Evolutionary conservation across 208 protist species (phyloP), one percentile per base, ranked within the genome.

Genomic region (Trypanosoma congolense): DNA sequence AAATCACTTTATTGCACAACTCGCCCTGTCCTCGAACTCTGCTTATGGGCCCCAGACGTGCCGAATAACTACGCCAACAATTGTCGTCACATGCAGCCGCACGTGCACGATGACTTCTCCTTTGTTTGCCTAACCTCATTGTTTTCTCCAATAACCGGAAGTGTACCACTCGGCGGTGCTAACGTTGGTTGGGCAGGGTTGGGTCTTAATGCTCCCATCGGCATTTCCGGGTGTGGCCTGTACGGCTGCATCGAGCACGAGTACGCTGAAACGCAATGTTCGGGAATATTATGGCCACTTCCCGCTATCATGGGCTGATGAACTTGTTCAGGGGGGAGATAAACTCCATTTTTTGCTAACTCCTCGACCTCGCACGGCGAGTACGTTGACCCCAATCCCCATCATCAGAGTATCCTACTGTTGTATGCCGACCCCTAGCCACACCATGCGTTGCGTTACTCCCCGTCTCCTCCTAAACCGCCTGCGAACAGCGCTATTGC

Each of bases 81-180:
- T 9, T 28, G 25, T 26, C 24, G 35, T 57, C 74, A 87, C 75
- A 87, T 83, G 19, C 75, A 30, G 51, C 14, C 24, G 44, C 80
- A 87, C 16, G 75, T 62, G 51, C 80, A 87, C n/a, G 62, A 73
- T 1, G 56, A 53, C 53, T 78, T 57, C 26, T n/a, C 49, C 45
- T 18, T 62, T 12, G 21, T 53, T 9, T 54, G 44, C 25, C 14
- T 52, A 9, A n/a, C n/a, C n/a, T n/a, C n/a, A n/a, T n/a, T n/a
- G n/a, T n/a, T n/a, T n/a, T n/a, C n/a, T n/a, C n/a, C n/a, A n/a
- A n/a, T n/a, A n/a, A n/a, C n/a, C n/a, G n/a, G n/a, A n/a, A n/a
- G n/a, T n/a, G n/a, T n/a, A n/a, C n/a, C n/a, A n/a, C n/a, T n/a
- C n/a, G n/a, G n/a, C n/a, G n/a, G n/a, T n/a, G n/a, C n/a, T n/a